Base-by-base conservation (phyloP, 2,329 filamentous ascomycete species). In the Zarea fungicola region DNA sequence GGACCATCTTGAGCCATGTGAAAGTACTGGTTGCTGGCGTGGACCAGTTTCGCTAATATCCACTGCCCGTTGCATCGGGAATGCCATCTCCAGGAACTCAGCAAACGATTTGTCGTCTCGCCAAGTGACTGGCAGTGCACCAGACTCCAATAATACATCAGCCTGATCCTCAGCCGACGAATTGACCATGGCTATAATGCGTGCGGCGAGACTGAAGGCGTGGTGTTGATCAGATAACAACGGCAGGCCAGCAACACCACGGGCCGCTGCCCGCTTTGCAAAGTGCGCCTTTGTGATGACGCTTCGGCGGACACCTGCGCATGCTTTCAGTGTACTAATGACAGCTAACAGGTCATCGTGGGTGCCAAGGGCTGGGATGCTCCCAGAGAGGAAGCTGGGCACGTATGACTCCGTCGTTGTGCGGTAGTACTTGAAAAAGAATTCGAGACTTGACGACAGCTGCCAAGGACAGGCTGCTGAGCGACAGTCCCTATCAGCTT, bases 351-450 rank as follows among this genome's bases (percentile, higher is more conserved):
- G 34, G 16, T 52, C 51, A n/a, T 22, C 39, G 21, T 52, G 48
- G 4, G 14, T 46, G 6, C 35, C 39, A 19, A 52, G 48, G 3
- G 51, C 31, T 35, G 16, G 36, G 37, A 11, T n/a, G 13, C 14
- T 36, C 34, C 31, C 41, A 41, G n/a, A n/a, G n/a, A n/a, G n/a
- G n/a, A n/a, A n/a, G n/a, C n/a, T n/a, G 2, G 48, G 51, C 6
- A 52, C 25, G 29, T 50, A 50, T 6, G n/a, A 41, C 5, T 36
- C 29, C 5, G 47, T 32, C 14, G 40, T 28, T 8, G 44, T 25
- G n/a, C 48, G 42, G 29, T 52, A 52, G 6, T 37, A 50, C 6
- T 40, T 22, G 31, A 52, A 52, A 18, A 50, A 52, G 19, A 39
- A 19, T 18, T 50, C 48, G 3, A 50, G 19, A 19, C 14, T 47